Evolutionary conservation across 148 eudicot species (phyloP), one percentile per base, ranked within the genome.

Genomic region (Rhododendron simsii): DNA sequence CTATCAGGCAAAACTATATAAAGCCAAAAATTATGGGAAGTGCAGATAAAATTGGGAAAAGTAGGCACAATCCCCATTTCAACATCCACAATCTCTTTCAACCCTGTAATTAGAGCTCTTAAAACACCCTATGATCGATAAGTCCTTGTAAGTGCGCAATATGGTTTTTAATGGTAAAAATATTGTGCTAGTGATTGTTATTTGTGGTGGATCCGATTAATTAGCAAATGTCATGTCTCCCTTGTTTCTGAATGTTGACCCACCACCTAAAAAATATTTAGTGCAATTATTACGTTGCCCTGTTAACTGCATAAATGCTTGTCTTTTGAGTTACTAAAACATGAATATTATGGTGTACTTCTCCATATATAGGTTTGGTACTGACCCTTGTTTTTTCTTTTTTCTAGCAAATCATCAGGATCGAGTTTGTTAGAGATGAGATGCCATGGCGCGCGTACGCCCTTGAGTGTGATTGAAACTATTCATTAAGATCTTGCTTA

Each of bases 71-170:
- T 51, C 57, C 41, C 23, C 50, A 6, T 18, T 21, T 51, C 39
- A 80, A 80, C 61, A 80, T 80, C 82, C 82, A 80, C 18, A 50
- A 51, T 51, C 59, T 23, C 37, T 79, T 79, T 80, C 82, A 80
- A 80, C 35, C 57, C 63, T 51, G 7, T 15, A 47, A 39, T 39
- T 39, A 79, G 8, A 14, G 33, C 57, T 41, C 80, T 77, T 26
- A 4, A 9, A 14, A 37, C 41, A 11, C 78, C 78, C 15, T 10
- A 15, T 26, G 47, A n/a, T n/a, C n/a, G n/a, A 76, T 76, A 45
- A 47, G 55, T 35, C n/a, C 14, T 35, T 30, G 37, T 37, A 2
- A 7, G 47, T 18, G 11, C 48, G 2, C n/a, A 37, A 35, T 16
- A 1, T 45, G 11, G 7, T 41, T 37, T 33, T 33, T 20, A 50